A percentile compares a stretch with the other conserved stretches of the same genome.
Evolutionary conservation across 2,329 filamentous ascomycete genomes (phyloP).

Genomic region (Colletotrichum cordylinicola): DNA sequence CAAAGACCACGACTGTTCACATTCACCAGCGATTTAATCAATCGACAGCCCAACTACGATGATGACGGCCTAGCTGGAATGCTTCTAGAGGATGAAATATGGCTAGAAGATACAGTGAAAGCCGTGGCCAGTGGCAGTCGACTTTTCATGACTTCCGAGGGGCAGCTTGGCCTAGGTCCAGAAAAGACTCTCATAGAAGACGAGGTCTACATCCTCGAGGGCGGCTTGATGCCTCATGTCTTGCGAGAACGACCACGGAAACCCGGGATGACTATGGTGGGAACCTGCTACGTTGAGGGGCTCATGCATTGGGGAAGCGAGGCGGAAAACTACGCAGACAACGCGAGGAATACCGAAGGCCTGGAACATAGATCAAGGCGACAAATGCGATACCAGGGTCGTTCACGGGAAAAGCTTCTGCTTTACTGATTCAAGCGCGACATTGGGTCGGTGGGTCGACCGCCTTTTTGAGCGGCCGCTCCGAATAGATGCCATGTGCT

Average conservation of each 20-base stretch:
- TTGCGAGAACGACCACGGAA: not conserved
- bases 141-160: not conserved
- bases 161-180: not conserved
- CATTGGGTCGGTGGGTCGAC: not conserved
- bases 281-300: constrained; percentile 4
- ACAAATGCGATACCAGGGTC: not conserved
- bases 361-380: not conserved
- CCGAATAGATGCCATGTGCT: not conserved
- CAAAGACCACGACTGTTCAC: no score
- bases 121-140: not conserved
- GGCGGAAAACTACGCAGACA: not conserved
- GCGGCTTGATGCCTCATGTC: not conserved
- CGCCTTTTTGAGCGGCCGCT: not conserved
- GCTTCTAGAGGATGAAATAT: not conserved
- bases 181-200: not conserved
- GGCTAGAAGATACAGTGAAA: not conserved
- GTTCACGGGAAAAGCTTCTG: not conserved
- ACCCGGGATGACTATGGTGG: not conserved
- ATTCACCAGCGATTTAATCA: no score
- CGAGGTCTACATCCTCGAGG: not conserved
- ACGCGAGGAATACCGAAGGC: not conserved
- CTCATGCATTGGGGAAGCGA: constrained; percentile 1
- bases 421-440: not conserved
- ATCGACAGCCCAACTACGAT: no score
- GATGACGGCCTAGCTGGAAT: no score